Conservation (phyloP, 306 rosid species). For the Cicer pinnatifidum region DNA sequence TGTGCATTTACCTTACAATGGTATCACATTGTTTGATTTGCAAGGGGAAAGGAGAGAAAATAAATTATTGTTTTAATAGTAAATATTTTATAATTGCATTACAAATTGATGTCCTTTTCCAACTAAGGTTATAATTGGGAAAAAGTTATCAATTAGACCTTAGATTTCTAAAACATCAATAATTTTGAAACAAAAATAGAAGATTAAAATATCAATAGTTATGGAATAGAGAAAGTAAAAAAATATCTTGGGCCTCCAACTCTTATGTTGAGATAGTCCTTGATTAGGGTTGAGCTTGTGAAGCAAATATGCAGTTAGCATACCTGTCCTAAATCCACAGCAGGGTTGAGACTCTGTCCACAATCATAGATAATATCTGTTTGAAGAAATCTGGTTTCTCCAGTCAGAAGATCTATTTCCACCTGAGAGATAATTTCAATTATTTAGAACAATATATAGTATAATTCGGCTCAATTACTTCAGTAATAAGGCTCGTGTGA, state of each 20-base stretch:
- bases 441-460: slow-evolving; percentile 23
- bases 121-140: not conserved
- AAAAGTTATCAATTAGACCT: not conserved
- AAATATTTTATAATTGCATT: not conserved
- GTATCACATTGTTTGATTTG: not conserved
- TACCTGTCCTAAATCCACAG: slow-evolving; percentile 98
- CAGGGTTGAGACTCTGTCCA: slow-evolving; percentile 97
- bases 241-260: not conserved
- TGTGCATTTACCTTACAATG: not conserved
- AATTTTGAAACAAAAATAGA: not conserved
- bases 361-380: slow-evolving; percentile 89
- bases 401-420: slow-evolving; percentile 81
- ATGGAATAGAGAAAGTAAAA: not conserved
- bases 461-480: slow-evolving; percentile 5
- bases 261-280: slow-evolving; percentile 5
- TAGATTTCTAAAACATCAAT: not conserved
- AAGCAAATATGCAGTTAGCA: not conserved
- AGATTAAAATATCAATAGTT: not conserved
- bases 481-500: slow-evolving; percentile 11
- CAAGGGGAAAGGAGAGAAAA: not conserved
- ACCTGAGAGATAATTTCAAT: slow-evolving; percentile 61
- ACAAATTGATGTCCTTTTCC: not conserved
- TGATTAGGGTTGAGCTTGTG: slow-evolving; percentile 23
- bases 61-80: not conserved
- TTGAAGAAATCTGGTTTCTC: slow-evolving; percentile 75